Base-by-base conservation (phyloP, 371 early-diverging fungal genomes). In the Mortierella polycephala region DNA sequence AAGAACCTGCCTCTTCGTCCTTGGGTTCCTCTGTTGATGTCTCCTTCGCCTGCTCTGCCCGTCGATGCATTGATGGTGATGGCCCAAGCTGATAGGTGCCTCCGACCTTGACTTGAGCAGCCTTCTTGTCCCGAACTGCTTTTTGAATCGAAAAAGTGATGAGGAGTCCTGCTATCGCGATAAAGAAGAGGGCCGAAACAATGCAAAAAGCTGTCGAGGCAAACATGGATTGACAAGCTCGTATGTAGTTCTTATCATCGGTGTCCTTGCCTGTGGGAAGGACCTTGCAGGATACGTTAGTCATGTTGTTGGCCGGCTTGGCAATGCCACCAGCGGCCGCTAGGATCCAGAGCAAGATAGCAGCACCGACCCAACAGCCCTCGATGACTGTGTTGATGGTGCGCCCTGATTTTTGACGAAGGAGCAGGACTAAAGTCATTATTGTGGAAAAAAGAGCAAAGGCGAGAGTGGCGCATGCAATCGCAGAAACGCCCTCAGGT, bases 141-240 rank as follows among this genome's bases (percentile, higher is more conserved):
- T 52, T n/a, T 51, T 67, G 57, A 57, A 64, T 55, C 12, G 74
- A 59, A 44, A 68, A 74, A 54, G 57, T 57, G 18, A 64, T 21
- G 9, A 67, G 60, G 18, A 74, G 44, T 41, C 53, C 45, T 1
- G 74, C 68, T 1, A 61, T 74, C 0, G 57, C 69, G 44, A 67
- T 67, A 54, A 68, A 74, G 47, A 74, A 59, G 30, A 74, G 37
- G 18, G 74, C 74, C n/a, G 74, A 63, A 21, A 68, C 39, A 16
- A 74, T 63, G 52, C 74, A 74, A 14, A 74, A 74, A 11, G 74
- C 74, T 7, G 74, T 74, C 5, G 74, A 74, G 21, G 74, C 74
- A 60, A 74, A 74, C 74, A 74, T 74, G 47, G 74, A 68, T 44
- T 68, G 68, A n/a, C 65, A 77, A 42, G 79, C 79, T 16, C 79